These are phyloP conservation scores for Fimicolochytrium jonesii DNA, from an alignment of 192 early-diverging fungal species.

Conservation along the genomic window DNA sequence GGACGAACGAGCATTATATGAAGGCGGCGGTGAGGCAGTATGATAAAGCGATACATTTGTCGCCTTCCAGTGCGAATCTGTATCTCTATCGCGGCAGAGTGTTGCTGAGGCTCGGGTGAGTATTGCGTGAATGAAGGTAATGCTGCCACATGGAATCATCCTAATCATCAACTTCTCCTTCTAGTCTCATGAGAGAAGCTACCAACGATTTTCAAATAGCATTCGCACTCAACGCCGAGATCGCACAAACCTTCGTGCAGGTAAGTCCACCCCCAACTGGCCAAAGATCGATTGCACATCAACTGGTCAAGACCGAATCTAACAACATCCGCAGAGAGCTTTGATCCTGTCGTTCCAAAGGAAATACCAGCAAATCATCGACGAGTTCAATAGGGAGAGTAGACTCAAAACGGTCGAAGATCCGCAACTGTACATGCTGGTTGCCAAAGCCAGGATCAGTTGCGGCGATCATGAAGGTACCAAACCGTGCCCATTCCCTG, in stretches of 20 bases:
- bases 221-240: constrained; percentile 53
- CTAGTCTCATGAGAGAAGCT: constrained; percentile 41
- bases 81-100: constrained; percentile 50
- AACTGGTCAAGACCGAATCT: not conserved
- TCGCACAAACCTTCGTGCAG: constrained; percentile 55
- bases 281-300: not conserved
- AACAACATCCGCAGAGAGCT: constrained; percentile 29
- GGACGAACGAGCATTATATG: constrained; percentile 26
- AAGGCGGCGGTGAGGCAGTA: constrained; percentile 48
- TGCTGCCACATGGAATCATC: not conserved
- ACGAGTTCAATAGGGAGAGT: constrained; percentile 45
- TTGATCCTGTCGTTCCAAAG: constrained; percentile 53
- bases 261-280: constrained; percentile 10
- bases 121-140: no score
- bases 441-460: constrained; percentile 48
- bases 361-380: constrained; percentile 48
- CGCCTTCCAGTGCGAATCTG: constrained; percentile 45
- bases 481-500: not conserved
- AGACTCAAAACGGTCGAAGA: constrained; percentile 39
- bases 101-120: constrained; percentile 40
- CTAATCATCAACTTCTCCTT: not conserved
- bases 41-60: constrained; percentile 45
- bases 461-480: constrained; percentile 42
- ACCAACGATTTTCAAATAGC: constrained; percentile 53
- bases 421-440: constrained; percentile 39